Evolutionary conservation across 495 filamentous ascomycete genomes (phyloP).

Genomic region (Rostrohypoxylon terebratum): DNA sequence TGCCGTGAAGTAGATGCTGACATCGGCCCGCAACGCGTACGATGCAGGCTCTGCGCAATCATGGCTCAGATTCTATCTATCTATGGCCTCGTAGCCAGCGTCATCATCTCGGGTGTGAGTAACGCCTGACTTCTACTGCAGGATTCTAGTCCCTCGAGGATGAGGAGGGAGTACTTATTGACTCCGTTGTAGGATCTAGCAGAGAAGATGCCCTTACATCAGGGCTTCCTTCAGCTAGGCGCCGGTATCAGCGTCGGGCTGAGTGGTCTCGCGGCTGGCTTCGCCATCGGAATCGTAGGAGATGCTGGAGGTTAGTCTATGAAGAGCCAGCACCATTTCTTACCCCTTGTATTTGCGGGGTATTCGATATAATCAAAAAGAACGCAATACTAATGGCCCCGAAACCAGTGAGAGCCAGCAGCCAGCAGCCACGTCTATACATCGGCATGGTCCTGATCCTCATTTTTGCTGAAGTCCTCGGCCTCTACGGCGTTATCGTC

Average conservation of each 20-base stretch:
- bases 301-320: slow-evolving; percentile 73
- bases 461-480: slow-evolving; percentile 93
- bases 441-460: slow-evolving; percentile 95
- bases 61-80: slow-evolving; percentile 84
- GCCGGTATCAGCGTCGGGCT: slow-evolving; percentile 62
- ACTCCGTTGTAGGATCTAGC: slow-evolving; percentile 38
- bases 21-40: slow-evolving; percentile 55
- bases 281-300: slow-evolving; percentile 91
- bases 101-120: slow-evolving; percentile 58
- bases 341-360: not conserved
- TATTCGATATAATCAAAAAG: not conserved
- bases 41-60: slow-evolving; percentile 69
- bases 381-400: slow-evolving; percentile 1
- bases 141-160: not conserved
- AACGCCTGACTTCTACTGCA: not conserved
- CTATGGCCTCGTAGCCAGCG: slow-evolving; percentile 63
- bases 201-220: slow-evolving; percentile 61
- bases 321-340: not conserved
- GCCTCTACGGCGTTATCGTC: slow-evolving; percentile 69
- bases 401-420: slow-evolving; percentile 77
- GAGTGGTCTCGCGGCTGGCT: slow-evolving; percentile 81
- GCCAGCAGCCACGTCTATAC: slow-evolving; percentile 88
- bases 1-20: slow-evolving; percentile 24
- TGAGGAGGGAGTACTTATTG: not conserved
- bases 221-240: slow-evolving; percentile 60